phyloP scores from a whole-genome alignment of 179 eudicot species.

The Amaranthus tricolor region DNA sequence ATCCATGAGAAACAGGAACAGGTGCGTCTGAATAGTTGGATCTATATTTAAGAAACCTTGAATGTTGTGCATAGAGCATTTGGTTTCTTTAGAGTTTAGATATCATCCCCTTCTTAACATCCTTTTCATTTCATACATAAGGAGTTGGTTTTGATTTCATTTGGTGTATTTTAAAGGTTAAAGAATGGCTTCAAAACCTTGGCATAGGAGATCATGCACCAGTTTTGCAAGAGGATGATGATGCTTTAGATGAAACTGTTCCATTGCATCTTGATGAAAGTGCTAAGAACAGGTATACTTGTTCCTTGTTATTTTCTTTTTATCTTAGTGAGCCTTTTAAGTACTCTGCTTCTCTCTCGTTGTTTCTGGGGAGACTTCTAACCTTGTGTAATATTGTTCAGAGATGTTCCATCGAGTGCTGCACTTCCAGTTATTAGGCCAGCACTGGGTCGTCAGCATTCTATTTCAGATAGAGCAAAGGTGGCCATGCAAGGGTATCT shows the following conservation, averaged over 20 bases:
- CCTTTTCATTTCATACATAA: not conserved
- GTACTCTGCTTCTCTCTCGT: not conserved
- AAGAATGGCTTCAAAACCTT: conserved; percentile 95
- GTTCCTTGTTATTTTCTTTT: conserved; percentile 18
- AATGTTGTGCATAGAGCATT: conserved; percentile 6
- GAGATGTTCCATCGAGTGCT: conserved; percentile 96
- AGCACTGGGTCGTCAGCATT: conserved; percentile 74
- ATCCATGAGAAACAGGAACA: conserved; percentile 98
- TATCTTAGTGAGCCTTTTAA: not conserved
- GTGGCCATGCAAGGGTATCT: conserved; percentile 95
- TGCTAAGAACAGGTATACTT: conserved; percentile 66
- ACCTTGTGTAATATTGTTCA: conserved; percentile 36
- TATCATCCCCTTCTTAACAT: not conserved
- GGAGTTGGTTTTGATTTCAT: conserved; percentile 18
- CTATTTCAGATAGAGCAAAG: conserved; percentile 85
- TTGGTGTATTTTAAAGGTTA: conserved; percentile 49
- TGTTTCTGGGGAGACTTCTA: conserved; percentile 15
- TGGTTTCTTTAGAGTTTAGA: conserved; percentile 3
- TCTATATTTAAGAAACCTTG: not conserved
- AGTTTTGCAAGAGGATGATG: conserved; percentile 76
- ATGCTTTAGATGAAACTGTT: conserved; percentile 62
- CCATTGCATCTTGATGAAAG: conserved; percentile 65
- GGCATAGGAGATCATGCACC: conserved; percentile 82
- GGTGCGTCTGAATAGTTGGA: conserved; percentile 44
- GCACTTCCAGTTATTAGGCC: conserved; percentile 93